Percentiles rank a stretch among this genome's conserved stretches.
phyloP scores from a whole-genome alignment of 2,329 filamentous ascomycete genomes.

The Fusarium algeriense region DNA sequence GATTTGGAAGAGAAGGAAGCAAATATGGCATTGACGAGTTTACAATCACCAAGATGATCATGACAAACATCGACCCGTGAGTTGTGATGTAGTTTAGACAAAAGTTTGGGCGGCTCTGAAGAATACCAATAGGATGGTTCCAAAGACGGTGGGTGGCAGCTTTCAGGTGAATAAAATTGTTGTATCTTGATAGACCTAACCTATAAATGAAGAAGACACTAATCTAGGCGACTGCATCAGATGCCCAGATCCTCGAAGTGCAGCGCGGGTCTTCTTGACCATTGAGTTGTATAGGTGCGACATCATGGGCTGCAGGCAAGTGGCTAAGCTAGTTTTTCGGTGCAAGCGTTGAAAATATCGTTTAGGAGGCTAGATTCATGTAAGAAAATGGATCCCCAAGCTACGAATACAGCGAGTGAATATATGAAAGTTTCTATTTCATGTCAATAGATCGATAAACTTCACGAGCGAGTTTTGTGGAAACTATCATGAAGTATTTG shows the following conservation, averaged over 20 bases:
- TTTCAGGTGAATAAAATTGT: neutral
- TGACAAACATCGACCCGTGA: slow-evolving; percentile 47
- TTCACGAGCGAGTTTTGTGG: neutral
- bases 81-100: slow-evolving; percentile 7
- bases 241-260: neutral
- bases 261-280: slow-evolving; percentile 1
- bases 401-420: neutral
- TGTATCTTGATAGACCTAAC: neutral
- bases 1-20: slow-evolving; percentile 80
- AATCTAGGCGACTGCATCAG: neutral
- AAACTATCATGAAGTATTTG: neutral
- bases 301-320: neutral
- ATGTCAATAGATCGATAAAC: neutral
- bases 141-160: neutral
- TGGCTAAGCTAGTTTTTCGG: neutral
- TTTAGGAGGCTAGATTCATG: too few species aligned
- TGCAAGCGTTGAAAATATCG: neutral
- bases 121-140: slow-evolving; percentile 37
- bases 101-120: slow-evolving; percentile 17
- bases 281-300: slow-evolving; percentile 7
- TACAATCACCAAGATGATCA: slow-evolving; percentile 71
- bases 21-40: slow-evolving; percentile 81
- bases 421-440: neutral
- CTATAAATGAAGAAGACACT: neutral
- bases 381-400: neutral